Base-by-base conservation (phyloP, 805 yeast species). In the Kazachstania africana region DNA sequence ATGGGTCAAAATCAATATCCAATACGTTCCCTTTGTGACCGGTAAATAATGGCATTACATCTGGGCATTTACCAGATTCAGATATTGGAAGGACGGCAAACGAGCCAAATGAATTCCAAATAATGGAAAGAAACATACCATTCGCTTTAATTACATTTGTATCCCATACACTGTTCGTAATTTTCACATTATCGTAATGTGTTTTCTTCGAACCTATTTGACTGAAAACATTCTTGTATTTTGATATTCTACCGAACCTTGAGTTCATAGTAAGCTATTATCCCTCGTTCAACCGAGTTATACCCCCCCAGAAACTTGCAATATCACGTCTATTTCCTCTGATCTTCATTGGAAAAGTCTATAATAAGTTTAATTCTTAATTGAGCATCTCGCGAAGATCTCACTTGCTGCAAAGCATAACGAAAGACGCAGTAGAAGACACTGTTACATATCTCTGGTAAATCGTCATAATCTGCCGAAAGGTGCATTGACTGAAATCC, bases 11-110 rank as follows among this genome's bases (percentile, higher is more conserved):
- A 36, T 82, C 94, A 0, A 96, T 88, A 59, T 91, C 99, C 44
- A 91, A 68, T 21, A 91, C 96, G 6, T 93, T 78, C 17, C 94
- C 95, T 20, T 85, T 80, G 56, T 88, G 98, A n/a, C 98, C 98
- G 47, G 95, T 74, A 59, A 88, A 91, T 43, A 91, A 66, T 2
- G 98, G 91, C 29, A 85, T 87, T 38, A 78, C 73, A 45, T 91
- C 99, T 4, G 95, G 96, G 6, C 87, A 76, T 53, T 87, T 91
- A 8, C 98, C 97, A 13, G 73, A 76, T 55, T 88, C 95, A 6
- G 55, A 53, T 16, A 83, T 62, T 2, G 98, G 98, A 37, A 91
- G 74, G 8, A 93, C 81, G 1, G 95, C 95, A 63, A 91, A 87
- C 0, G 97, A 93, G 25, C 97, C 97, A 9, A 94, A 78, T 19